Percentiles rank a stretch among this genome's conserved stretches.
These are phyloP conservation scores for Oryza rufipogon DNA, from an alignment of 176 grass and related monocot species.

Conservation along the genomic window DNA sequence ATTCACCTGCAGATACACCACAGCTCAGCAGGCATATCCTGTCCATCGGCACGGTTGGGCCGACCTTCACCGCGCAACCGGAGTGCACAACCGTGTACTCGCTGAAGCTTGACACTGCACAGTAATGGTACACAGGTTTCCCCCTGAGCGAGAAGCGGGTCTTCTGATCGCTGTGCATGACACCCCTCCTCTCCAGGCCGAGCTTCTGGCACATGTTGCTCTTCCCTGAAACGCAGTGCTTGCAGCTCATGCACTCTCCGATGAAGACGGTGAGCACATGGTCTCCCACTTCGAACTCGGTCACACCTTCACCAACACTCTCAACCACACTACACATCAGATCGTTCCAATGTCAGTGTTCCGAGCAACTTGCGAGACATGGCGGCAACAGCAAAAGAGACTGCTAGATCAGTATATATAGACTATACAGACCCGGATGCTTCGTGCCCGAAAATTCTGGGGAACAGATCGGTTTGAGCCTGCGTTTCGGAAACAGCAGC, in stretches of 20 bases:
- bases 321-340: conserved; percentile 69
- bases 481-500: conserved; percentile 37
- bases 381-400: background rate
- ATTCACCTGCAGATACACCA: conserved; percentile 81
- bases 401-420: background rate
- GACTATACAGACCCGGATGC: conserved; percentile 72
- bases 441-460: conserved; percentile 90
- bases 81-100: conserved; percentile 92
- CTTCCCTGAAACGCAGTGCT: conserved; percentile 75
- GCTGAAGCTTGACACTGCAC: conserved; percentile 95
- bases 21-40: conserved; percentile 89
- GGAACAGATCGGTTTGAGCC: conserved; percentile 80
- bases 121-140: conserved; percentile 75
- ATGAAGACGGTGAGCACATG: conserved; percentile 88
- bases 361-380: background rate
- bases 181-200: conserved; percentile 80
- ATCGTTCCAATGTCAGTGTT: conserved; percentile 1
- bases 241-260: conserved; percentile 87
- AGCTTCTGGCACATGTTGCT: conserved; percentile 99
- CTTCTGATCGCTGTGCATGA: conserved; percentile 91
- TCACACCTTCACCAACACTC: conserved; percentile 72
- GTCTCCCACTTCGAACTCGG: conserved; percentile 78
- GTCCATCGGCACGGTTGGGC: conserved; percentile 63
- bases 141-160: conserved; percentile 78
- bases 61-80: conserved; percentile 79